phyloP scores from a whole-genome alignment of 2,329 filamentous ascomycete genomes.

The Cercospora sp. region DNA sequence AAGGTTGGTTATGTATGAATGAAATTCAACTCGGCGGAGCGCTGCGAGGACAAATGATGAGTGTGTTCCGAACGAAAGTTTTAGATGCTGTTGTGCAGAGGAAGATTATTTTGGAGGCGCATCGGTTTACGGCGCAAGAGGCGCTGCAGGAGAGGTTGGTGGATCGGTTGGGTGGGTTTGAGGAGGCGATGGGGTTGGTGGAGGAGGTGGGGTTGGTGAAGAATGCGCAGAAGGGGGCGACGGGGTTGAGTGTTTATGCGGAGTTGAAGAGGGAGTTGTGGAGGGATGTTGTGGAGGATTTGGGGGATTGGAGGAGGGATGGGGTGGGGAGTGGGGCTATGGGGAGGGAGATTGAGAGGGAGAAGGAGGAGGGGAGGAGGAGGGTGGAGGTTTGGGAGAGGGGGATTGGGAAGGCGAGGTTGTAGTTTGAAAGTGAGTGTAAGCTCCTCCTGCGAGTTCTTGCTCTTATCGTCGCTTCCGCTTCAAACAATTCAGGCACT shows the following conservation, averaged over 20 bases:
- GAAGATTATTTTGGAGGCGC: constrained; percentile 70
- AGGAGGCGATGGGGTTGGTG: constrained; percentile 63
- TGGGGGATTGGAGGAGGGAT: constrained; percentile 54
- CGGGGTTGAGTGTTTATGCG: constrained; percentile 65
- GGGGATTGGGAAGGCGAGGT: constrained; percentile 26
- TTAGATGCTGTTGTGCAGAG: constrained; percentile 55
- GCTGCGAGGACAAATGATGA: constrained; percentile 71
- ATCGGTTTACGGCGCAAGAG: constrained; percentile 62
- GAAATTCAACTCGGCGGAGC: constrained; percentile 77
- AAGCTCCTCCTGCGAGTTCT: not conserved
- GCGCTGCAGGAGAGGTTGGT: constrained; percentile 68
- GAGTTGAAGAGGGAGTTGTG: constrained; percentile 75
- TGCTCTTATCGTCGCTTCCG: not conserved
- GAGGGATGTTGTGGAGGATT: constrained; percentile 60
- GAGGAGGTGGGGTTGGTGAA: constrained; percentile 58
- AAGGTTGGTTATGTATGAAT: constrained; percentile 77
- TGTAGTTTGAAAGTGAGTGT: constrained; percentile 20
- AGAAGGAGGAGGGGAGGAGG: constrained; percentile 23
- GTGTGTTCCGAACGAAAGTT: constrained; percentile 72
- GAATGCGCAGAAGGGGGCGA: constrained; percentile 51
- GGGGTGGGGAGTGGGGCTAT: constrained; percentile 51
- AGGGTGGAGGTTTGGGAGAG: constrained; percentile 33
- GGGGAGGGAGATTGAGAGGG: constrained; percentile 45
- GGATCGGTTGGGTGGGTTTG: constrained; percentile 65
- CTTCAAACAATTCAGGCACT: not conserved